Evolutionary conservation across 116 monocot genomes (phyloP), one percentile per base, ranked within the genome.

Genomic region (Posidonia oceanica): DNA sequence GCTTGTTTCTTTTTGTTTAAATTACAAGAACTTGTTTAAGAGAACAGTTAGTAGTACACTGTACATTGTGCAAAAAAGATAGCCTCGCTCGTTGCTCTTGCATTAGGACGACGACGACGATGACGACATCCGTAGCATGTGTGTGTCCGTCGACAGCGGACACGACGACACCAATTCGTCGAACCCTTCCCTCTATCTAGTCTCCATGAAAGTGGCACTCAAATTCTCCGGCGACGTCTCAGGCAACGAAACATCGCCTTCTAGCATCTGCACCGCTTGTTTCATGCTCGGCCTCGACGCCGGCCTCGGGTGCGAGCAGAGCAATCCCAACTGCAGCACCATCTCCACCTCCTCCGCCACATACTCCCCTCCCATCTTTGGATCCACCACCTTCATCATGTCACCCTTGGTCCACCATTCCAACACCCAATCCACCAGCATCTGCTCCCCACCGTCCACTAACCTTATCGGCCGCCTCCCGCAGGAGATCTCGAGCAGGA

Each of bases 401-500:
- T 36, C 54, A 6, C 80, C 71, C 13, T 52, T 71, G 39, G 21
- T 57, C 75, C 71, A 80, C 14, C 56, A 56, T 0, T 75, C 75
- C 18, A 80, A 4, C 41, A 75, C 85, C 73, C 70, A 71, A 36
- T 81, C 87, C 29, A 79, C 75, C 4, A 84, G 66, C 0, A 70
- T 17, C 4, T 63, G 57, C 12, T 75, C 71, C 36, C 74, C 77
- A 4, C 20, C 59, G 17, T 14, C 3, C 12, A 3, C 5, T 59
- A 7, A 38, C 3, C 7, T 22, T 14, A 75, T 20, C 3, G 83
- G 81, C 61, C 87, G 53, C 63, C 71, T 53, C 22, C 80, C 87
- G 44, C 80, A 81, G 8, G 67, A 70, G 4, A 87, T 83, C 71
- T 87, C 80, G 0, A 87, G 68, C 0, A 83, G 14, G 15, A 83